A percentile compares a stretch with the other conserved stretches of the same genome.
phyloP scores from a whole-genome alignment of 306 rosid species.

The Nissolia schottii region DNA sequence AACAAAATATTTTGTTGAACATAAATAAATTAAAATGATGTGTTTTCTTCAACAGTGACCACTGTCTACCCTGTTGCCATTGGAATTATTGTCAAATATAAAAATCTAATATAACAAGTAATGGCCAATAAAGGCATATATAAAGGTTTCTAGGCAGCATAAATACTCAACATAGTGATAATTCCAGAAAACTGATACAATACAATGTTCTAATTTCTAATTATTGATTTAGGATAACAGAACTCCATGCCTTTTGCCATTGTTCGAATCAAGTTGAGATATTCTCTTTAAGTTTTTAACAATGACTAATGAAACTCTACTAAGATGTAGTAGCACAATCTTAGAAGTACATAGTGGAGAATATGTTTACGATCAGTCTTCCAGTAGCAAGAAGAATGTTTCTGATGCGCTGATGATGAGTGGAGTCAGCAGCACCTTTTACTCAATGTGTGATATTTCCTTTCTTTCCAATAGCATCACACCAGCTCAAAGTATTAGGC shows the following conservation, averaged over 20 bases:
- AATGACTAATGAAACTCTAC: not conserved
- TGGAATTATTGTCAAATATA: not conserved
- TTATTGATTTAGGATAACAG: not conserved
- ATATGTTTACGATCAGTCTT: too few species aligned
- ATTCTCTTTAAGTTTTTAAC: not conserved
- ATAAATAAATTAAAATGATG: not conserved
- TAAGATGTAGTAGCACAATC: not conserved
- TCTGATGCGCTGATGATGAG: too few species aligned
- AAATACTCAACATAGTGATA: not conserved
- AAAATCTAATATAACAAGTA: not conserved
- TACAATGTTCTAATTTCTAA: not conserved
- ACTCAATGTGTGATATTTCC: too few species aligned
- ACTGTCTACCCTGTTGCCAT: not conserved
- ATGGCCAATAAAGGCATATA: not conserved
- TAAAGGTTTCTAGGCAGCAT: not conserved
- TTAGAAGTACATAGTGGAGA: too few species aligned
- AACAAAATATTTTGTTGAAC: not conserved
- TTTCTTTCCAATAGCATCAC: too few species aligned
- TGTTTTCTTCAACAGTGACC: not conserved
- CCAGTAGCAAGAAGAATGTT: too few species aligned
- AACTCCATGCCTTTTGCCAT: not conserved
- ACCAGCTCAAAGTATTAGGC: too few species aligned
- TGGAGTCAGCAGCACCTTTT: too few species aligned
- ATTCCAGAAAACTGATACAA: not conserved
- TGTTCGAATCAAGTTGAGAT: not conserved